Evolutionary conservation across 768 basidiomycete genomes (phyloP).

Genomic region (Suillus luteus): DNA sequence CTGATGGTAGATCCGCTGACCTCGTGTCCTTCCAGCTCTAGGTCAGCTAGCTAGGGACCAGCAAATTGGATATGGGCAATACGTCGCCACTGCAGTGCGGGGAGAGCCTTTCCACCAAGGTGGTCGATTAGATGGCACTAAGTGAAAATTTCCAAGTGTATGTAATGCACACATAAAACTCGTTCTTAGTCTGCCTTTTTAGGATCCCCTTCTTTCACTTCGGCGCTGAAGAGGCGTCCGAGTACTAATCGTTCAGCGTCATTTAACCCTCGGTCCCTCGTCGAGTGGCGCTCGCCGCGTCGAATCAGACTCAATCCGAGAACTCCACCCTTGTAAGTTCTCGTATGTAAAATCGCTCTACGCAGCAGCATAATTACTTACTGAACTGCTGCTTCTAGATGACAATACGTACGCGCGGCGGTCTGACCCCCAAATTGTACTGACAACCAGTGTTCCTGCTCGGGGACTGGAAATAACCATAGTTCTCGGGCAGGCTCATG

Average conservation of each 20-base stretch:
- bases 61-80: not conserved
- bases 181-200: slow-evolving; percentile 4
- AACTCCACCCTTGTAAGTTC: slow-evolving; percentile 1
- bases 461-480: not conserved
- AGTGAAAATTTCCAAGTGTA: slow-evolving; percentile 4
- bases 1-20: not conserved
- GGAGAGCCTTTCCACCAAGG: not conserved
- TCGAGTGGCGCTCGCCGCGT: not conserved
- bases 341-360: not conserved
- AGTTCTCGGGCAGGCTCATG: not conserved
- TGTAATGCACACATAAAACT: not conserved
- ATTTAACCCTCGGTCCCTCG: slow-evolving; percentile 4
- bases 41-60: not conserved
- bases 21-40: not conserved
- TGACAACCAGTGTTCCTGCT: not conserved
- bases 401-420: not conserved
- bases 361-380: not conserved
- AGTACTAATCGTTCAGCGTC: not conserved
- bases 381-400: not conserved
- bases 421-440: not conserved
- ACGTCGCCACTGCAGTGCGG: not conserved
- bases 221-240: not conserved
- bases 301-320: not conserved
- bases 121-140: not conserved
- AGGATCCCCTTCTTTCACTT: not conserved